phyloP scores from a whole-genome alignment of 2,329 filamentous ascomycete genomes.

The Hortaea werneckii region DNA sequence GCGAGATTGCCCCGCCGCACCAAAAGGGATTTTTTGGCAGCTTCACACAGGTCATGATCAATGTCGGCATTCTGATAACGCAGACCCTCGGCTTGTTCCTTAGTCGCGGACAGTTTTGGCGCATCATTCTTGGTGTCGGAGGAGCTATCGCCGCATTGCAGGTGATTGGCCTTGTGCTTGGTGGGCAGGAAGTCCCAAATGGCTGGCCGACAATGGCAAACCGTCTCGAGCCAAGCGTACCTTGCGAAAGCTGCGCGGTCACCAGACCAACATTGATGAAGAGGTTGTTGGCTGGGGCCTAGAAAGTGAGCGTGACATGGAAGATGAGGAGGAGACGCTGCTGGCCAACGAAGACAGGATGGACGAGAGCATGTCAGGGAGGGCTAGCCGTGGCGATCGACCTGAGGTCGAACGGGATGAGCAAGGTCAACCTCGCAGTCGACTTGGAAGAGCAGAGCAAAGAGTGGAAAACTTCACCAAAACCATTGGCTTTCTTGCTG shows the following conservation, averaged over 20 bases:
- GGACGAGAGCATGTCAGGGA: background rate
- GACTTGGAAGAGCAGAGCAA: constrained; percentile 5
- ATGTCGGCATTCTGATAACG: constrained; percentile 69
- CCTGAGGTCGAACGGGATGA: constrained; percentile 13
- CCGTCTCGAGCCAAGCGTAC: constrained; percentile 52
- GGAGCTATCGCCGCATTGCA: constrained; percentile 59
- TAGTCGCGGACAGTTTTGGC: constrained; percentile 70
- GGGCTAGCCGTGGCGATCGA: background rate
- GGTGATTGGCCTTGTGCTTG: constrained; percentile 56
- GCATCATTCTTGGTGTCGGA: constrained; percentile 68
- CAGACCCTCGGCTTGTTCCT: constrained; percentile 82
- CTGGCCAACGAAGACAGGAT: constrained; percentile 30
- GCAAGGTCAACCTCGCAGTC: constrained; percentile 1
- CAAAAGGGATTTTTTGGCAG: constrained; percentile 56
- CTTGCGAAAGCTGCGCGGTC: constrained; percentile 67
- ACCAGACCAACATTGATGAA: constrained; percentile 55
- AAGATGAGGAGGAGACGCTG: constrained; percentile 61
- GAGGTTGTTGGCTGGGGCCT: constrained; percentile 51
- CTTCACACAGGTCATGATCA: constrained; percentile 89
- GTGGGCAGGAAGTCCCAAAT: constrained; percentile 77
- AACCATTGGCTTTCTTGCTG: constrained; percentile 37
- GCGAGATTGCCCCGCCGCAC: constrained; percentile 70
- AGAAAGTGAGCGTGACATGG: constrained; percentile 20
- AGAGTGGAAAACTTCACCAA: constrained; percentile 15
- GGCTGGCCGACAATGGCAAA: constrained; percentile 61